Base-by-base conservation (phyloP, 495 filamentous ascomycete species). In the Xylaria nigripes region DNA sequence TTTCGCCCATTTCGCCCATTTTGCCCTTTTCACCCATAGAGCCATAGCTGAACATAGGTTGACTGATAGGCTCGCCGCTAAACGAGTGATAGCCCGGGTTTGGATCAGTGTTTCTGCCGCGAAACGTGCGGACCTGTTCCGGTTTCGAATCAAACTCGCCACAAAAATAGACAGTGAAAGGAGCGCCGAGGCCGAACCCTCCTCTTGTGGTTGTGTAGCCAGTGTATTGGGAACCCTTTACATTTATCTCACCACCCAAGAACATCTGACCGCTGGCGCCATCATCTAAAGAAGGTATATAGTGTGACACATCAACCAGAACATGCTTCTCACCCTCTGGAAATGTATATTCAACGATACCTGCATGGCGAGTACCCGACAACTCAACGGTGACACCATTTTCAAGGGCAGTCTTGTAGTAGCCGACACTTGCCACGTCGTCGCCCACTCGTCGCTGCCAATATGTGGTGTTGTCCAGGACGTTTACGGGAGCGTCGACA, bases 281-380 rank as follows among this genome's bases (percentile, higher is more conserved):
- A 45, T 71, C 80, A 15, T 77, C 80, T 19, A 46, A 29, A 27
- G 44, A 46, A 21, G 81, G 80, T 29, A 87, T 63, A 22, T 83
- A 76, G 68, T 87, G 84, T 1, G 81, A 84, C 12, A 86, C 73
- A 68, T 87, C 84, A 10, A 87, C 74, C 6, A 86, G 63, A 25
- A 87, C 60, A 48, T 76, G 78, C 30, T 69, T 71, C 18, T 69
- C 67, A 1, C 70, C 71, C 19, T 55, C 51, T 23, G 81, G 78
- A 55, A 84, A 87, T 0, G 68, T 74, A 64, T 86, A 86, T 16
- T 72, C 77, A 58, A 80, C 78, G 18, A 86, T 76, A 5, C 82
- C 84, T 0, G 83, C 78, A 52, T 81, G 81, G 21, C 73, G 71
- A 3, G 76, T 72, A 15, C 80, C 81, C 29, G 74, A 70, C 55